Base-by-base conservation (phyloP, 2,329 filamentous ascomycete species). In the Phyllosticta citriasiana region DNA sequence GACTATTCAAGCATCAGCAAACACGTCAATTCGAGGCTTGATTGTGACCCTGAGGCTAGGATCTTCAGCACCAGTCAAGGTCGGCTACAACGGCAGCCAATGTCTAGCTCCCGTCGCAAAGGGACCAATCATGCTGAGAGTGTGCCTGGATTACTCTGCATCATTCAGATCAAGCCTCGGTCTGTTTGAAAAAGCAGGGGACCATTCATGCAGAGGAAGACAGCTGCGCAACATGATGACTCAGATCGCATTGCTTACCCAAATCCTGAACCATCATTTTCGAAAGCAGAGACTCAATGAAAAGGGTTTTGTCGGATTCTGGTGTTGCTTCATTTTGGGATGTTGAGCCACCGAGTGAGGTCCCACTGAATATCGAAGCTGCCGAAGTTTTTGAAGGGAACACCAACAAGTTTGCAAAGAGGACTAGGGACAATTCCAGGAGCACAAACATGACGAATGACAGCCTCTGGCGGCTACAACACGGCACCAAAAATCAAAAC, bases 1-100 rank as follows among this genome's bases (percentile, higher is more conserved):
- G 2, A 74, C 71, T 61, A 53, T 5, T 5, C 6, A 19, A 33
- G 26, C 26, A 24, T 59, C 25, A 59, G 57, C 14, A 47, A 6
- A 16, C 3, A 47, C 16, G 16, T 47, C 40, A 47, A 19, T 16
- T 47, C 14, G n/a, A 47, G 16, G 40, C 40, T n/a, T 19, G 14
- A n/a, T 4, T 47, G 2, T 47, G 40, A 16, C 40, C 40, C 12
- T n/a, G 12, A n/a, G 40, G 40, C 40, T 16, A 16, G 40, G 40
- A 47, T 47, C 14, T n/a, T 47, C 40, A 47, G 40, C 2, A 47
- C n/a, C 40, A 47, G 16, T n/a, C 16, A 47, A 47, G 16, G 1
- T 47, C 14, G 40, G 40, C 40, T n/a, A 6, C 16, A n/a, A 47
- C 40, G 40, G 40, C 16, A 47, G 40, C 40, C 40, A 47, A 47